phyloP scores from a whole-genome alignment of 1,284 basidiomycete genomes.

The Sporisorium reilianum region DNA sequence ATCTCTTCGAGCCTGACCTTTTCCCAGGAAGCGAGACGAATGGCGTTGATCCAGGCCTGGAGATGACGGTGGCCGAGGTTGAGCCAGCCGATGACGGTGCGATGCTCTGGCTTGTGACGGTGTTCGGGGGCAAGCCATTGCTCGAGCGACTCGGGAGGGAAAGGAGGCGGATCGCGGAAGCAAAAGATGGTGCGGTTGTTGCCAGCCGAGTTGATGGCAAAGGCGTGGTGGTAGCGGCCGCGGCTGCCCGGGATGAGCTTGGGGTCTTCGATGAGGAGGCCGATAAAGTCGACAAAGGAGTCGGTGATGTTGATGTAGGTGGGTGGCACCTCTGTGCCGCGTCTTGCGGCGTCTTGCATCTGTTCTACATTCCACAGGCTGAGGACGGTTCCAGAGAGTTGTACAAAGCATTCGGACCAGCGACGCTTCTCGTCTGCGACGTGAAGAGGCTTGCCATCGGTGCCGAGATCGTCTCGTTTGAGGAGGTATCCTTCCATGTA shows the following conservation, averaged over 20 bases:
- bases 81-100: conserved; percentile 63
- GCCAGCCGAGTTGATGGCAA: conserved; percentile 94
- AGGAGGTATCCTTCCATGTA: conserved; percentile 69
- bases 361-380: conserved; percentile 90
- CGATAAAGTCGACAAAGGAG: conserved; percentile 75
- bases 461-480: conserved; percentile 60
- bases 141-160: conserved; percentile 55
- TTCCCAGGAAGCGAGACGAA: conserved; percentile 93
- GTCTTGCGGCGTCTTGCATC: conserved; percentile 82
- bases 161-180: conserved; percentile 59
- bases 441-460: conserved; percentile 65
- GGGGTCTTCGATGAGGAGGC: conserved; percentile 72
- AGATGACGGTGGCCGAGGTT: conserved; percentile 62
- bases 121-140: conserved; percentile 55
- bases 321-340: conserved; percentile 85
- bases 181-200: conserved; percentile 88
- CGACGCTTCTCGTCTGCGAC: conserved; percentile 54
- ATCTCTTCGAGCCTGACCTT: conserved; percentile 95
- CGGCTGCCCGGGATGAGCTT: conserved; percentile 71
- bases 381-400: conserved; percentile 90
- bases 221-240: conserved; percentile 76
- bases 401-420: conserved; percentile 74
- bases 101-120: conserved; percentile 57
- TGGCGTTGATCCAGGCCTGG: conserved; percentile 82
- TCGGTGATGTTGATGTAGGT: conserved; percentile 88